Evolutionary conservation across 805 yeast species (phyloP), one percentile per base, ranked within the genome.

Genomic region (Saccharomycopsis sp.): DNA sequence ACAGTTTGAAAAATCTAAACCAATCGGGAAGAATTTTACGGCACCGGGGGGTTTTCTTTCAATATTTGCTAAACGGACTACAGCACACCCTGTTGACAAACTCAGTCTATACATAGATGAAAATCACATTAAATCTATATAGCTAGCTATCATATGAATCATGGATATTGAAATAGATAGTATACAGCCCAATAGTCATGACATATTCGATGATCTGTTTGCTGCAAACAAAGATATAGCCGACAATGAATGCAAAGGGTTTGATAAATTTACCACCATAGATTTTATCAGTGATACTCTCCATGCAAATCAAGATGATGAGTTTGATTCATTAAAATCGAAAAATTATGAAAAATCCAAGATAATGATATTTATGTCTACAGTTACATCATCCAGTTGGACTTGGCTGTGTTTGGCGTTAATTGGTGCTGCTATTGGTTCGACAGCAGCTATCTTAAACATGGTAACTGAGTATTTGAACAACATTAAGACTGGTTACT

Each of bases 381-480:
- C 51, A 5, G 11, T 61, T 4, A 59, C 61, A 60, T 52, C 54
- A 11, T 57, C 56, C 24, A 54, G 62, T 38, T 57, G 59, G 33
- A 59, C 63, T 1, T 87, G 97, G 84, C 56, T 87, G 1, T 81
- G 84, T 0, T 65, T 93, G 28, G 81, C 89, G 0, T 53, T 72
- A 1, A 85, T 87, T 48, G 99, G 97, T 0, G 58, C 81, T 1
- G 51, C 71, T 2, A 82, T 89, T 43, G 99, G 99, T 3, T 55
- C 75, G 1, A 80, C 87, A 31, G 97, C 98, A 0, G 95, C 87
- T 0, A 68, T 74, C 14, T 65, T 93, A 43, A 88, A 85, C 55
- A 75, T 90, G 14, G 71, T 87, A 14, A 87, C 97, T 0, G 90
- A 86, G 41, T 87, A 89, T 75, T 63, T 93, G n/a, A 82, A 87